These are phyloP conservation scores for Macrolepiota albuminosa DNA, from an alignment of 768 basidiomycete genomes.

Conservation along the genomic window DNA sequence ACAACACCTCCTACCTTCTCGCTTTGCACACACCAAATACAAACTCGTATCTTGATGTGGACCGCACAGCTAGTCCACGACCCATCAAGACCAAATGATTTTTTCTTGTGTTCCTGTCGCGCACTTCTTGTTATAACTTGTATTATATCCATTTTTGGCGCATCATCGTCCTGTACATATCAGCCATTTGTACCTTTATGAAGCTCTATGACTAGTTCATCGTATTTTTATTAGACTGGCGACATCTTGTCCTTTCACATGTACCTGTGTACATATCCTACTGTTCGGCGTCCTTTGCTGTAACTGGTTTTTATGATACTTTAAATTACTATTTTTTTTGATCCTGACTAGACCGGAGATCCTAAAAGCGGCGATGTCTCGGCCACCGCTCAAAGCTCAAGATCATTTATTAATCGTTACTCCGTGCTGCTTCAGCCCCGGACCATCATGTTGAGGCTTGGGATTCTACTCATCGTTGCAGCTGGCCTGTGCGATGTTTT, in stretches of 20 bases:
- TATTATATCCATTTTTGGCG: constrained; percentile 12
- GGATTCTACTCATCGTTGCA: constrained; percentile 21
- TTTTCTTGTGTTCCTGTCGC: constrained; percentile 13
- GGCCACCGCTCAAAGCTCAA: background rate
- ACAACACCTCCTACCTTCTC: constrained; percentile 63
- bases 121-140: constrained; percentile 8
- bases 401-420: background rate
- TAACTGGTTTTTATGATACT: background rate
- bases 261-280: background rate
- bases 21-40: constrained; percentile 46
- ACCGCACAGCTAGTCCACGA: constrained; percentile 22
- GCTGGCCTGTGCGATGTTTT: constrained; percentile 21
- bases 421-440: background rate
- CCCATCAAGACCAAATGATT: constrained; percentile 39
- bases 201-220: constrained; percentile 7
- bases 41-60: constrained; percentile 26
- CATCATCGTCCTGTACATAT: constrained; percentile 13
- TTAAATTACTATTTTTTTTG: background rate
- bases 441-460: constrained; percentile 9
- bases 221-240: constrained; percentile 7
- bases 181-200: constrained; percentile 15
- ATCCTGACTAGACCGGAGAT: background rate
- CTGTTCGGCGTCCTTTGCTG: background rate
- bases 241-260: background rate
- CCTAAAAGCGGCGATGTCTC: constrained; percentile 10